Conservation (phyloP, 106 monocot genomes). For the Allium cepa region DNA sequence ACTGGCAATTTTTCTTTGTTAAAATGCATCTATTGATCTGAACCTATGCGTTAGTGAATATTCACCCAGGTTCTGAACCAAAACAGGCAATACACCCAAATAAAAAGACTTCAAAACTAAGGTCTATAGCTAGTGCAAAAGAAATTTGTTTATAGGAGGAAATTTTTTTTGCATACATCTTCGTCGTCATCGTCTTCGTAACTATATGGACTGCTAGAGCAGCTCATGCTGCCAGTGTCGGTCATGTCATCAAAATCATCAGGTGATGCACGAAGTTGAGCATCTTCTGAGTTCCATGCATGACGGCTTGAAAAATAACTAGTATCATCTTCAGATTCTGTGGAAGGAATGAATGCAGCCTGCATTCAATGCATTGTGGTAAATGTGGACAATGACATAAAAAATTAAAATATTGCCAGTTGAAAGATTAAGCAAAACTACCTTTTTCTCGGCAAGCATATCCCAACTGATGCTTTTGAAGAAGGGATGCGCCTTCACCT, state of each 20-base stretch:
- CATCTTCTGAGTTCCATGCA: conserved; percentile 50
- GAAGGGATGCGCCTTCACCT: conserved; percentile 94
- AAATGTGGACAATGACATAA: neutral
- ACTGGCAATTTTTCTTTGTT: too few relatives aligned
- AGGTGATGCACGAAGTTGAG: conserved; percentile 10
- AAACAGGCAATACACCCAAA: too few relatives aligned
- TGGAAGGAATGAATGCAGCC: conserved; percentile 89
- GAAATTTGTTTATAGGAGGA: too few relatives aligned
- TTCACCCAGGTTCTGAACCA: too few relatives aligned
- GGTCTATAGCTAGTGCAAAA: too few relatives aligned
- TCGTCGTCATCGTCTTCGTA: conserved; percentile 50
- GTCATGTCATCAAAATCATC: conserved; percentile 35
- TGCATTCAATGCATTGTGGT: conserved; percentile 23
- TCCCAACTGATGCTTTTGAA: conserved; percentile 90
- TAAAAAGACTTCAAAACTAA: too few relatives aligned
- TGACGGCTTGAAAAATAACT: conserved; percentile 88
- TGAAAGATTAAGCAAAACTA: conserved; percentile 3
- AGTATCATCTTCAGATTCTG: conserved; percentile 80
- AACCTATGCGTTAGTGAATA: too few relatives aligned
- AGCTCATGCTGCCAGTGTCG: conserved; percentile 54
- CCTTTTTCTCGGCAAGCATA: conserved; percentile 89
- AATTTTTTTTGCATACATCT: conserved; percentile 45
- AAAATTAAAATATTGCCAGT: neutral
- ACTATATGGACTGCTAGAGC: conserved; percentile 49
- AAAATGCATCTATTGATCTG: too few relatives aligned